Evolutionary conservation across 2,329 filamentous ascomycete species (phyloP).

Genomic region (Rhinocladiella similis): DNA sequence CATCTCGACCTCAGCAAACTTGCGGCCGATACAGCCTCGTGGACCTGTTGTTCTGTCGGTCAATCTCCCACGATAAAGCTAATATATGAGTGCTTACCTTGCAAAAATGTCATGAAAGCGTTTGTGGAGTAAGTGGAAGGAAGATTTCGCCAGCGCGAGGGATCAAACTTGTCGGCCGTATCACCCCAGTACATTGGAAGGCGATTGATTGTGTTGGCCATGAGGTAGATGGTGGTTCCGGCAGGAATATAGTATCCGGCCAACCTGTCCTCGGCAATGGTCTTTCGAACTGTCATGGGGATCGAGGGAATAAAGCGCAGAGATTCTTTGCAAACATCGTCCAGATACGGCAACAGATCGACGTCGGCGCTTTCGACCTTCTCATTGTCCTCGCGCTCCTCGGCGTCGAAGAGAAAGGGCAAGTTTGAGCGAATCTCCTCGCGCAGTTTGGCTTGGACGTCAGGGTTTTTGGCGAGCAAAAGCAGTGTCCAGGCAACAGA

Average conservation of each 20-base stretch:
- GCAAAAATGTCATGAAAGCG: slow-evolving; percentile 37
- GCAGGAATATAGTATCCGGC: slow-evolving; percentile 43
- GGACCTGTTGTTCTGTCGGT: slow-evolving; percentile 29
- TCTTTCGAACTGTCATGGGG: slow-evolving; percentile 48
- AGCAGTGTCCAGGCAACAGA: slow-evolving; percentile 47
- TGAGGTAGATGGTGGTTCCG: slow-evolving; percentile 46
- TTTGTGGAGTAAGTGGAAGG: slow-evolving; percentile 40
- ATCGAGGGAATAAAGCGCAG: slow-evolving; percentile 50
- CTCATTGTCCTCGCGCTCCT: slow-evolving; percentile 34
- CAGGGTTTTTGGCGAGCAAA: slow-evolving; percentile 40
- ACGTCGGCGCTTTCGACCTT: slow-evolving; percentile 37
- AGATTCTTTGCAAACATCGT: slow-evolving; percentile 50
- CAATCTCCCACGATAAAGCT: neutral
- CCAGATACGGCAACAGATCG: slow-evolving; percentile 45
- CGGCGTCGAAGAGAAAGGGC: slow-evolving; percentile 42
- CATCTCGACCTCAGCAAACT: slow-evolving; percentile 40
- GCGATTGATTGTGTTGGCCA: slow-evolving; percentile 45
- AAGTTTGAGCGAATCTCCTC: slow-evolving; percentile 41
- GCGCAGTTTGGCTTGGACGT: slow-evolving; percentile 42
- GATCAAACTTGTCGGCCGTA: slow-evolving; percentile 43
- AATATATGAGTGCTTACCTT: slow-evolving; percentile 2
- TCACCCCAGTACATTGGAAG: slow-evolving; percentile 44
- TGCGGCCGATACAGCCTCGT: slow-evolving; percentile 36
- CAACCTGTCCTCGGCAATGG: slow-evolving; percentile 41
- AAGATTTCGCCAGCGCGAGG: slow-evolving; percentile 44